Evolutionary conservation across 495 filamentous ascomycete genomes (phyloP).

Genomic region (Niebla homalea): DNA sequence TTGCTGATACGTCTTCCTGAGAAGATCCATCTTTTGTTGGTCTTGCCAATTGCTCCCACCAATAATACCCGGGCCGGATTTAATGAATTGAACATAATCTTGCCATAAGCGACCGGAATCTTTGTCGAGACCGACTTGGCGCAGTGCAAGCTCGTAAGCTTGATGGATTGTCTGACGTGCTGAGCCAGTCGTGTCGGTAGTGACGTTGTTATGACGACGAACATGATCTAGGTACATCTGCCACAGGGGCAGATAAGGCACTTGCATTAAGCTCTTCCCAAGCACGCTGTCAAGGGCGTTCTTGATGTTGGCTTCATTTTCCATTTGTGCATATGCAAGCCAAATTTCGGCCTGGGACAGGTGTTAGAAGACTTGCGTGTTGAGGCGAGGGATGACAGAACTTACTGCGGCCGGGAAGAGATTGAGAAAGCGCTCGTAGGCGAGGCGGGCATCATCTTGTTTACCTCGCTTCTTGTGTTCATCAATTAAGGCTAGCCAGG

Average conservation of each 20-base stretch:
- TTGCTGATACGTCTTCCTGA: conserved; percentile 82
- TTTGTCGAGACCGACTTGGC: conserved; percentile 79
- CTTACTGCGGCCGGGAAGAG: conserved; percentile 85
- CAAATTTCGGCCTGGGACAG: conserved; percentile 69
- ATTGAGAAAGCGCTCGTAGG: conserved; percentile 74
- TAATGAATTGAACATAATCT: conserved; percentile 86
- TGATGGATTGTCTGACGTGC: conserved; percentile 64
- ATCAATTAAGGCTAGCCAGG: conserved; percentile 75
- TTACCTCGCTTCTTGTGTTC: conserved; percentile 75
- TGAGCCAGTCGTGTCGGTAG: conserved; percentile 60
- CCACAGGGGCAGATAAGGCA: conserved; percentile 78
- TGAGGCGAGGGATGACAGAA: conserved; percentile 14
- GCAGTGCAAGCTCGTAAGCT: conserved; percentile 83
- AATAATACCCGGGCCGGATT: conserved; percentile 65
- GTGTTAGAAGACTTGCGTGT: conserved; percentile 1
- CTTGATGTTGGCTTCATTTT: conserved; percentile 69
- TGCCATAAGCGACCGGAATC: conserved; percentile 84
- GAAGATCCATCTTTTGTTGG: conserved; percentile 88
- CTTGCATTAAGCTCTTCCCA: conserved; percentile 51
- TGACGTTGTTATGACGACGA: conserved; percentile 75
- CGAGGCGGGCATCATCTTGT: conserved; percentile 62
- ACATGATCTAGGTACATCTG: conserved; percentile 90
- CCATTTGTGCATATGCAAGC: conserved; percentile 76
- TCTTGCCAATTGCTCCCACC: conserved; percentile 89
- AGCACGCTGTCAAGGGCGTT: conserved; percentile 70